Base-by-base conservation (phyloP, 139 green algal species). In the Eudorina sp. region DNA sequence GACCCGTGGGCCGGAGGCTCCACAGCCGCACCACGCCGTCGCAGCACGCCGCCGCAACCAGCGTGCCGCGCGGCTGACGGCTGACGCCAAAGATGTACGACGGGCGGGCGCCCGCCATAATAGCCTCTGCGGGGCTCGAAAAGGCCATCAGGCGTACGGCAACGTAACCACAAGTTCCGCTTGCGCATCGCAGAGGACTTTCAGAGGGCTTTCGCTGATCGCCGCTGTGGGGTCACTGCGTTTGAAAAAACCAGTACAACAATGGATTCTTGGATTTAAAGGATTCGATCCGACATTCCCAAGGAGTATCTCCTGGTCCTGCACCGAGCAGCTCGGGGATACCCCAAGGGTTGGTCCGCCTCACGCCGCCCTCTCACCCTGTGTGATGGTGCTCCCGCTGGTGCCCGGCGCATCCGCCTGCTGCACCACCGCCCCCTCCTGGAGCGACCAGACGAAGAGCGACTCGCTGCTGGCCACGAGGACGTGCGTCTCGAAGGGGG, bases 11-110 rank as follows among this genome's bases (percentile, higher is more conserved):
- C 29, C 83, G 36, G 62, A 88, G 40, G 38, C 81, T 79, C 92
- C 92, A 95, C 75, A 95, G 34, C 66, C 92, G 90, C 82, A 94
- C 51, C 60, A 72, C 79, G 7, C 90, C 90, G 58, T 95, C 92
- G 77, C 79, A 89, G 77, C 90, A 94, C 1, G 88, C 75, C 36
- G 60, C 53, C 3, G 84, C 90, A 31, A 94, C 21, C 79, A 92
- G 88, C 4, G 40, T 36, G 31, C 82, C 85, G 1, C 46, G 51
- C 11, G 87, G 86, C 83, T 93, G 87, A 1, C 34, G 51, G 23
- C 31, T 8, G 34, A 81, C 68, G 23, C 45, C 72, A 38, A 91
- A 93, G 38, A 93, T 89, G 83, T 93, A 93, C 1, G 90, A 66
- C 14, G 85, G 85, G 9, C 29, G n/a, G 53, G 72, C 77, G 18